Evolutionary conservation across 2,329 filamentous ascomycete species (phyloP), one percentile per base, ranked within the genome.

Genomic region (Colletotrichum sp.): DNA sequence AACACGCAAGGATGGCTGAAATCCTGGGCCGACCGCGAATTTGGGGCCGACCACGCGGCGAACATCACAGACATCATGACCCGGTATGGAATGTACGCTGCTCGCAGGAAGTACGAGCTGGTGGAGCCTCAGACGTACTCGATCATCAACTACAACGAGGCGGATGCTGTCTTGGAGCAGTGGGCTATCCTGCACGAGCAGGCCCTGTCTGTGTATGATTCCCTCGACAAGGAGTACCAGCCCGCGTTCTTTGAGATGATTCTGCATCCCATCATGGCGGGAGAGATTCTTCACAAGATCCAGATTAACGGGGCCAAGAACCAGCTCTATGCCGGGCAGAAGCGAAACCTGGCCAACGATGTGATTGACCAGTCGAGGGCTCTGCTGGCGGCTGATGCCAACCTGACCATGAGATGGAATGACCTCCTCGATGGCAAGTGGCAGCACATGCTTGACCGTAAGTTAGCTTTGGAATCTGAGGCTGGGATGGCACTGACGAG

Each of bases 201-300:
- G 59, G 91, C 93, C 0, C 88, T 92, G 78, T 83, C 83, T 2
- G 83, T 94, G 5, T 90, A 92, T 76, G 86, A 91, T 73, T 82
- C 84, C 58, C 83, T 94, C 9, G 85, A 88, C 7, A 82, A 84
- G 7, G 85, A 83, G 3, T 82, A 86, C 13, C 87, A 90, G 78
- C 85, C 92, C 1, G 88, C 92, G 3, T 94, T 90, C 81, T 92
- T 91, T 81, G 86, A 92, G 78, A 85, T 90, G 73, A 86, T 92
- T 9, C 83, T 91, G 28, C 90, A 92, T 76, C 90, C 90, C 4
- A 87, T 89, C 21, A 84, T 88, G 56, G 90, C 90, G 7, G 90
- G 87, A 55, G 87, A 87, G 32, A 88, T 87, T 43, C 87, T 89
- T 71, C 85, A 89, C 69, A 86, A 90, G 67, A 87, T 88, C 56